Base-by-base conservation (phyloP, 495 filamentous ascomycete genomes). In the Xylaria bambusicola region DNA sequence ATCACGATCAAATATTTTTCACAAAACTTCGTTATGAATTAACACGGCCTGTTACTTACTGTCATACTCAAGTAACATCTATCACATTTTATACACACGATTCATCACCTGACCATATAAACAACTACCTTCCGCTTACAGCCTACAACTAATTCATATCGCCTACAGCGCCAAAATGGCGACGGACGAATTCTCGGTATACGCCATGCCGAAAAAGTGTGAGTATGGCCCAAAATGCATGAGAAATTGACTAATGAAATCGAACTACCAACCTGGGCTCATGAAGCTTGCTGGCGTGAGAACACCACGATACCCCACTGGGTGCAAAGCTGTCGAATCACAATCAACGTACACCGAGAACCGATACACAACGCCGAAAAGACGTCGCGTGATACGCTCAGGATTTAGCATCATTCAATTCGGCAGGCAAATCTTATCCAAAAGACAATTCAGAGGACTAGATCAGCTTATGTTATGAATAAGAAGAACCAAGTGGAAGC, bases 111-210 rank as follows among this genome's bases (percentile, higher is more conserved):
- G 20, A 33, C 31, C 12, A 6, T 38, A 13, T 36, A 2, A 18
- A 24, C 21, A 52, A n/a, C 12, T 18, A 52, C 49, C 49, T 52
- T 52, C 49, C 49, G 20, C 33, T 52, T 52, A 21, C 31, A 52
- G 33, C 33, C 20, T 20, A 52, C 20, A 40, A 36, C 10, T 17
- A 35, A 31, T 10, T 18, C n/a, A 10, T 21, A 26, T 33, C 6
- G 27, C 21, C 47, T 50, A 1, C 33, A 36, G 49, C 20, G 49
- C 49, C 29, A 52, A 52, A 15, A 52, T 52, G 31, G 49, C 33
- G 33, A 50, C n/a, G n/a, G 15, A 50, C 47, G 2, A 23, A 26
- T 15, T 50, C 21, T 52, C 26, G 31, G 20, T 36, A 13, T 17
- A 38, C 9, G 35, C 47, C 33, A 52, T 52, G 33, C 49, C 17